phyloP scores from a whole-genome alignment of 1,284 basidiomycete genomes.

The Trichosporon sp. region DNA sequence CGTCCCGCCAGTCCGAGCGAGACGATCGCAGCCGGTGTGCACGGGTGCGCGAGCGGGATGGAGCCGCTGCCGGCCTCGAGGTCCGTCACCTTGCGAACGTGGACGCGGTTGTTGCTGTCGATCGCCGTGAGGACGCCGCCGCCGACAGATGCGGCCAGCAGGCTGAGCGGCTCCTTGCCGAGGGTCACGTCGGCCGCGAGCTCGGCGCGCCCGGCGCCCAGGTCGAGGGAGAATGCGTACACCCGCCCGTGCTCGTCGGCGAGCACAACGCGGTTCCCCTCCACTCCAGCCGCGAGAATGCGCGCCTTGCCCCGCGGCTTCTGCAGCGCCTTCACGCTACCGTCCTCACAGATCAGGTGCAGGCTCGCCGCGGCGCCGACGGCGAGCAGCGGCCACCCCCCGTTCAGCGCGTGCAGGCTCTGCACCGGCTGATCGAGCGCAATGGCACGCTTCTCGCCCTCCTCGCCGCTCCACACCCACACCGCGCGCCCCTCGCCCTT shows the following conservation, averaged over 20 bases:
- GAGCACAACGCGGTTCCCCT: conserved; percentile 12
- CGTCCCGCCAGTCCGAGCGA: conserved; percentile 23
- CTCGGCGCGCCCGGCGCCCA: conserved; percentile 16
- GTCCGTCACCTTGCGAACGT: conserved; percentile 11
- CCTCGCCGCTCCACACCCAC: conserved; percentile 45
- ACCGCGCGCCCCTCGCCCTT: conserved; percentile 28
- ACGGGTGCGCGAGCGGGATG: conserved; percentile 11
- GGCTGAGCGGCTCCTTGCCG: conserved; percentile 7
- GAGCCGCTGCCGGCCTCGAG: not conserved
- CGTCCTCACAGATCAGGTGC: conserved; percentile 8
- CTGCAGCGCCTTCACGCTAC: conserved; percentile 1
- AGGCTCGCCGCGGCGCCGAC: conserved; percentile 10
- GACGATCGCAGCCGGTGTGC: conserved; percentile 16
- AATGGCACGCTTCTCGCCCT: conserved; percentile 27
- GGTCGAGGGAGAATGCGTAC: conserved; percentile 18
- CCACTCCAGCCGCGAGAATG: conserved; percentile 8
- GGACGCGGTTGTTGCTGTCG: conserved; percentile 20
- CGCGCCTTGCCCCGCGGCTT: conserved; percentile 10
- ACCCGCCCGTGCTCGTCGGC: conserved; percentile 20
- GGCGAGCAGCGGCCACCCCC: conserved; percentile 18
- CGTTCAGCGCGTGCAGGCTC: conserved; percentile 6
- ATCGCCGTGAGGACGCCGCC: conserved; percentile 33
- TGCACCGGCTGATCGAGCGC: conserved; percentile 11
- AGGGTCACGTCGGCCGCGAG: conserved; percentile 16
- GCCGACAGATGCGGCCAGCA: conserved; percentile 26